Conservation (phyloP, 352 stramenopile species). For the Globisporangium iwayamae region DNA sequence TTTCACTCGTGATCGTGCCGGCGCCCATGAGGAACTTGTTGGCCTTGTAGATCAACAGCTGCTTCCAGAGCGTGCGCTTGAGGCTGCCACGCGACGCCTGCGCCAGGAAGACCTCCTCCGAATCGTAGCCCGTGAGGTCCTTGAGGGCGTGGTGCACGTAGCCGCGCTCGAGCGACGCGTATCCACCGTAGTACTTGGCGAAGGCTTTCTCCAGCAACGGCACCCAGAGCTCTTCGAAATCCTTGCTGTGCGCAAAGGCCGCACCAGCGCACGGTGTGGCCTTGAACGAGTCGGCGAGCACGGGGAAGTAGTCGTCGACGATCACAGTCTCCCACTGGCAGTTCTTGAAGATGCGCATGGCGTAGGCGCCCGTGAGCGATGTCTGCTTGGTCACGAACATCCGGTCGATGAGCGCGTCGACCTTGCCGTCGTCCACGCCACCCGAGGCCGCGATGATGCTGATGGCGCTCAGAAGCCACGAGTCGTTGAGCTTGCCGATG, state of each 20-base stretch:
- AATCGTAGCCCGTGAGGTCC: slow-evolving; percentile 82
- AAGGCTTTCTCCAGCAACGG: slow-evolving; percentile 92
- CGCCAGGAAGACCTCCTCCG: slow-evolving; percentile 87
- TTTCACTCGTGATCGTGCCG: slow-evolving; percentile 79
- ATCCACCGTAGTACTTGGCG: slow-evolving; percentile 90
- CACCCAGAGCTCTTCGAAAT: slow-evolving; percentile 92
- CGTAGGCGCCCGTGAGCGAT: slow-evolving; percentile 90
- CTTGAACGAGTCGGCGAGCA: slow-evolving; percentile 52
- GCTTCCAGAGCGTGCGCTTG: slow-evolving; percentile 89
- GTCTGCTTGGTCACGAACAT: slow-evolving; percentile 90
- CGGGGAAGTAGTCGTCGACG: slow-evolving; percentile 90
- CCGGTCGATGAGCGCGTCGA: slow-evolving; percentile 85
- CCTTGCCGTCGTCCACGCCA: slow-evolving; percentile 83
- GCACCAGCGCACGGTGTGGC: slow-evolving; percentile 61
- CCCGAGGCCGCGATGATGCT: slow-evolving; percentile 89
- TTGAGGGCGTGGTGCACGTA: slow-evolving; percentile 91
- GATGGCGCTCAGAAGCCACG: slow-evolving; percentile 89
- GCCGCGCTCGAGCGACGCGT: slow-evolving; percentile 76
- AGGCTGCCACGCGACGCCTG: slow-evolving; percentile 77
- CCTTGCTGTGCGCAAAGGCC: slow-evolving; percentile 83
- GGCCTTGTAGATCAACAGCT: slow-evolving; percentile 74
- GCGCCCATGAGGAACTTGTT: slow-evolving; percentile 92
- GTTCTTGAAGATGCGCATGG: slow-evolving; percentile 89
- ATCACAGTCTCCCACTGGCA: slow-evolving; percentile 92
- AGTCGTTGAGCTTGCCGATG: slow-evolving; percentile 79